Evolutionary conservation across 148 eudicot genomes (phyloP), one percentile per base, ranked within the genome.

Genomic region (Camellia granthamiana): DNA sequence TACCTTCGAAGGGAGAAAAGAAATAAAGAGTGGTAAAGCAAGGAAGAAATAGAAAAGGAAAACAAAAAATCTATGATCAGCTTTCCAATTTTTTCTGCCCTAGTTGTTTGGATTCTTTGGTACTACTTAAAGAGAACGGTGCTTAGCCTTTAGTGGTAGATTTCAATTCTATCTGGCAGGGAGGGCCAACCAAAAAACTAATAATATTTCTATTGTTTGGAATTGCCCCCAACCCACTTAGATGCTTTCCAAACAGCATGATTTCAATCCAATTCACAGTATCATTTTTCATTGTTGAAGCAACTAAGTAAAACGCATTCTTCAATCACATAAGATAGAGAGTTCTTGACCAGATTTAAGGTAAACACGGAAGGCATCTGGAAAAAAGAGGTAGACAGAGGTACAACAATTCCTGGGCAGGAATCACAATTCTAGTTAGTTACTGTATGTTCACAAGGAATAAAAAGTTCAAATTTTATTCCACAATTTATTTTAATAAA

Each of bases 401-500:
- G 8, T 6, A 19, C 4, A 8, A 10, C 8, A n/a, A 3, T 5
- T 51, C 72, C 65, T 46, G 41, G 21, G 59, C 38, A 0, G 5
- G 2, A 18, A 19, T 38, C 49, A 16, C 55, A 72, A 61, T 18
- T 47, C 76, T 3, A 46, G 61, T 1, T 2, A 72, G 44, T 16
- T 19, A 14, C 15, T 38, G 6, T 21, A 19, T 7, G 14, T 23
- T 5, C 44, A 38, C 7, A 42, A 4, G 59, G 72, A 62, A 41
- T 13, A n/a, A 64, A 69, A 42, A 38, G 3, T 14, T 42, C 38
- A 38, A 47, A n/a, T 18, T 59, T 71, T 16, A 46, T 49, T 82
- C 38, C 84, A 80, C 46, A 82, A 10, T 77, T 82, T 82, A 77
- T 77, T 77, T 61, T 61, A 71, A 56, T 81, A 81, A 65, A 82